Evolutionary conservation across 2,329 filamentous ascomycete species (phyloP), one percentile per base, ranked within the genome.

Genomic region (Clarireedia homoeocarpa): DNA sequence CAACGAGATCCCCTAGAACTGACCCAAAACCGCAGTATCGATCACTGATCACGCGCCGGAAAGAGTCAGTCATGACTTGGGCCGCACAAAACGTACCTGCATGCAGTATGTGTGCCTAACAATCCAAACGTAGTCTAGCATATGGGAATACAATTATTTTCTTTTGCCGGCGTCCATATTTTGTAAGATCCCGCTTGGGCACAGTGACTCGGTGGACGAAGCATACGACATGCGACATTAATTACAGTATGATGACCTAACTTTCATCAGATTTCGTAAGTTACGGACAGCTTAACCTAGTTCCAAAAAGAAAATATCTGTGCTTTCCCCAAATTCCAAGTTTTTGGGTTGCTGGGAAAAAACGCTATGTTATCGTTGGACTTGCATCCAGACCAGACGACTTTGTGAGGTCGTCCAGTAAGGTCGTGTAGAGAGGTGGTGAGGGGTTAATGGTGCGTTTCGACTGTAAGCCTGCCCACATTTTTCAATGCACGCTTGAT

Each of bases 11-110:
- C 59, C 66, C 57, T 58, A 59, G 60, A 56, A 61, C 63, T 67
- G 61, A 67, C 59, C 58, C 51, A 57, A 55, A 50, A 50, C 61
- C 53, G 53, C 56, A 68, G 66, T 53, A 67, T 68, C 48, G 66
- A 68, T 61, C 66, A 68, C 55, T 68, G 64, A 68, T 67, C 62
- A 64, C 59, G 58, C 62, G 63, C 55, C 36, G 27, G 51, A 51
- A 52, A 57, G 38, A 55, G 53, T 55, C 47, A 30, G 44, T 49
- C 26, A 44, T 36, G 44, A 53, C 51, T 59, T 51, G 58, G 58
- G 51, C 59, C 55, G 58, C 57, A 56, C 46, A 20, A 47, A 42
- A 34, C 51, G 52, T 59, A 47, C 57, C 57, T 57, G 57, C 53
- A 58, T 57, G 47, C 54, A 44, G 48, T 27, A 56, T 51, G 48